Base-by-base conservation (phyloP, 176 grass and related monocot species). In the Pontederia crassipes region DNA sequence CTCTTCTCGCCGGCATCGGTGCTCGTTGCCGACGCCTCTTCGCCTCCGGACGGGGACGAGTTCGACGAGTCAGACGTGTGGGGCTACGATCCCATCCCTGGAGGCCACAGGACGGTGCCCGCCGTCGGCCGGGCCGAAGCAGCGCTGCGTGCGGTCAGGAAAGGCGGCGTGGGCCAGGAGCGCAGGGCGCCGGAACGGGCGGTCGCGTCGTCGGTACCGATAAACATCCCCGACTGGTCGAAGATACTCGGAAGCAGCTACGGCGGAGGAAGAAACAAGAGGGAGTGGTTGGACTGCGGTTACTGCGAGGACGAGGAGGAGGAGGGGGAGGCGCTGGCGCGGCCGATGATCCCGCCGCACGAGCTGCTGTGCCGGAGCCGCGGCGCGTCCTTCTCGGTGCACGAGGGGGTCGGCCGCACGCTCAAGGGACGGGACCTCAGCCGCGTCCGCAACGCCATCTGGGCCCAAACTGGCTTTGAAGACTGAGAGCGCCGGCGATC, bases 361-460 rank as follows among this genome's bases (percentile, higher is more conserved):
- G 94, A 99, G 79, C 67, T 93, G 77, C 62, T 86, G 64, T 74
- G 66, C 70, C 74, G 94, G 48, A 83, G 78, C 49, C 81, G 88
- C 24, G 74, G 74, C 1, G 73, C 85, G 64, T 93, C 94, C 15
- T 83, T 93, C 81, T 99, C 94, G 40, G 74, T 99, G 46, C 88
- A 89, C 16, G 94, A 89, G 70, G 94, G 94, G 53, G 48, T 82
- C 10, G 94, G 88, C 0, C 82, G 94, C 75, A 99, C 94, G 13
- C 88, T 93, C 52, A 99, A 99, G 71, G 94, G 88, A 8, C 85
- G 94, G 49, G 94, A 99, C 64, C 78, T 99, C 53, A 86, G 88
- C 55, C 88, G 94, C 55, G 81, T 99, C 56, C 88, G 94, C 18
- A 93, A 99, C 80, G 94, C 94, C 69, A 83, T 99, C 75, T 99